These are phyloP conservation scores for Nitzschia sp. DNA, from an alignment of 108 stramenopile species.

Conservation along the genomic window DNA sequence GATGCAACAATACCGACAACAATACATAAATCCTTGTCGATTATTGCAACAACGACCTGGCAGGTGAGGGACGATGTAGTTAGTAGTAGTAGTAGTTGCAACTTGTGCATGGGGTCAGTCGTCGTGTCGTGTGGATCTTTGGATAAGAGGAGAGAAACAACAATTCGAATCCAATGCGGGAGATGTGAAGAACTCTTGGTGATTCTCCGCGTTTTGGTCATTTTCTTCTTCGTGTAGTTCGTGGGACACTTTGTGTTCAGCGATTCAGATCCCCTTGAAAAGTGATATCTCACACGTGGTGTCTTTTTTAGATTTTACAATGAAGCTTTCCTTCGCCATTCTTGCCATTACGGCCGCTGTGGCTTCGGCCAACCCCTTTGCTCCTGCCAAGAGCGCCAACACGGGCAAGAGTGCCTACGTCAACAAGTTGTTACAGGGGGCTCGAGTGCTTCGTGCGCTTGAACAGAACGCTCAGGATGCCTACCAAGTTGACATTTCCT, in stretches of 20 bases:
- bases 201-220: too few species aligned
- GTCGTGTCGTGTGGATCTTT: too few species aligned
- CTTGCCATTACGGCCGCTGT: constrained; percentile 25
- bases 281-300: not conserved
- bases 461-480: constrained; percentile 44
- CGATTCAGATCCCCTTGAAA: too few species aligned
- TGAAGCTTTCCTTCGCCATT: constrained; percentile 37
- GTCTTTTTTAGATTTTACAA: not conserved
- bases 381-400: constrained; percentile 53
- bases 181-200: too few species aligned
- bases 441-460: constrained; percentile 59
- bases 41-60: not conserved
- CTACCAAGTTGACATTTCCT: constrained; percentile 66
- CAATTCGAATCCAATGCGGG: too few species aligned
- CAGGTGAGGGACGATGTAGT: too few species aligned
- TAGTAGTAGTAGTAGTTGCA: too few species aligned
- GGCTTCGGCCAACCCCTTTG: constrained; percentile 63
- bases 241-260: too few species aligned
- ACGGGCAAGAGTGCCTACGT: constrained; percentile 53
- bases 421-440: constrained; percentile 56
- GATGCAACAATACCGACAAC: too few species aligned
- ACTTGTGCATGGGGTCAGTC: too few species aligned
- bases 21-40: not conserved
- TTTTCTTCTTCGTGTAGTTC: too few species aligned
- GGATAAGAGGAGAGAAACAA: too few species aligned